Conservation (phyloP, 345 rosid genomes). For the Sisymbrium irio region DNA sequence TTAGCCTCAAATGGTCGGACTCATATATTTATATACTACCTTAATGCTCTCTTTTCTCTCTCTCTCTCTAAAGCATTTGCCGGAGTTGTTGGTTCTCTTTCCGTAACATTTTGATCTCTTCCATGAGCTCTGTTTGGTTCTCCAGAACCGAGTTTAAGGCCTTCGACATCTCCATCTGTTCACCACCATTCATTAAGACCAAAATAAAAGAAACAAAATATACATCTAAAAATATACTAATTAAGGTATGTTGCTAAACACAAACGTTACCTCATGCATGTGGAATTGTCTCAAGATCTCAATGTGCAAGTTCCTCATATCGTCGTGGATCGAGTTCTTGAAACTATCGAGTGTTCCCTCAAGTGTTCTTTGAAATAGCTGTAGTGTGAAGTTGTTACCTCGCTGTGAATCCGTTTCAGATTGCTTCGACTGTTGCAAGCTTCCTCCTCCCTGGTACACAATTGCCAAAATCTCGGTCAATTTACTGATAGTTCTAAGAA, state of each 20-base stretch:
- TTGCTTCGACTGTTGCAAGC: constrained; percentile 33
- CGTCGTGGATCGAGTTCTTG: constrained; percentile 85
- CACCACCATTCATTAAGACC: background rate
- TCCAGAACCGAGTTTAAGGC: constrained; percentile 57
- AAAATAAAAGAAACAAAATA: background rate
- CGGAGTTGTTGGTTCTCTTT: constrained; percentile 76
- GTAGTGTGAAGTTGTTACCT: constrained; percentile 68
- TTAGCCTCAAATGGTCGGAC: background rate
- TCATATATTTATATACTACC: background rate
- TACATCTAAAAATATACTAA: background rate
- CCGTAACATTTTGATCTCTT: constrained; percentile 63
- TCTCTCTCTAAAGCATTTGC: constrained; percentile 55
- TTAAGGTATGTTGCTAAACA: background rate
- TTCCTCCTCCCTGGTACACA: constrained; percentile 60
- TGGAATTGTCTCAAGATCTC: constrained; percentile 93
- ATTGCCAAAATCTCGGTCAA: background rate
- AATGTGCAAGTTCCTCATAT: constrained; percentile 88
- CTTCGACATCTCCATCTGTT: constrained; percentile 65
- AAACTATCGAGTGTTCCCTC: constrained; percentile 82
- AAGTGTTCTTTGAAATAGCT: constrained; percentile 82
- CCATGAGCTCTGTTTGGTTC: constrained; percentile 75
- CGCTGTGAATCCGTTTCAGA: constrained; percentile 58
- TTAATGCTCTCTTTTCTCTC: background rate
- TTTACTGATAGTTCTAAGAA: background rate
- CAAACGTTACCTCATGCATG: constrained; percentile 73